A percentile compares a stretch with the other conserved stretches of the same genome.
phyloP scores from a whole-genome alignment of 2,329 filamentous ascomycete genomes.

The Trichoderma sp. region DNA sequence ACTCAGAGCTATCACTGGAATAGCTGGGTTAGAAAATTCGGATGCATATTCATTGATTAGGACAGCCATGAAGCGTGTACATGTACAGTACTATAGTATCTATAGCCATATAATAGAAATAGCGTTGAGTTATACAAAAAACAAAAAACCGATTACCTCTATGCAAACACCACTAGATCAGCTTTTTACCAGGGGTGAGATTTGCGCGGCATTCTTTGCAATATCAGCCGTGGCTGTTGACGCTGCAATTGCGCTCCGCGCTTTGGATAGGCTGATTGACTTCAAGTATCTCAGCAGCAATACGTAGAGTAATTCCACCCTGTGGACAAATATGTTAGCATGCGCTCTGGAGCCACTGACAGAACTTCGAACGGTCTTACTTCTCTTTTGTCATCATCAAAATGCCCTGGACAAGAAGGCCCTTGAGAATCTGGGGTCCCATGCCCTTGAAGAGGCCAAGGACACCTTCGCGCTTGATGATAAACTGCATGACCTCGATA shows the following conservation, averaged over 20 bases:
- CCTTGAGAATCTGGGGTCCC: conserved; percentile 88
- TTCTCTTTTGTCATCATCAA: conserved; percentile 99
- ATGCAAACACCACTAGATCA: not conserved
- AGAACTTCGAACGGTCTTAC: conserved; percentile 44
- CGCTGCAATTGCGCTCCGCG: conserved; percentile 62
- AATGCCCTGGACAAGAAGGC: conserved; percentile 87
- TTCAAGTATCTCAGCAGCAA: conserved; percentile 80
- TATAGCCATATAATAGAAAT: not conserved
- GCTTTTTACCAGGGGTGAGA: conserved; percentile 28
- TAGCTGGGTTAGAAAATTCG: not conserved
- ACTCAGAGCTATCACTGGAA: not conserved
- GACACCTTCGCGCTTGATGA: conserved; percentile 80
- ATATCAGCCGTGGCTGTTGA: conserved; percentile 40
- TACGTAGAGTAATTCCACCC: conserved; percentile 85
- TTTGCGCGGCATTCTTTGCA: conserved; percentile 44
- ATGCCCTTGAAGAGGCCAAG: conserved; percentile 95
- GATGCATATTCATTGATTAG: not conserved
- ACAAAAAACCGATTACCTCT: not conserved
- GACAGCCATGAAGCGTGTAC: not conserved
- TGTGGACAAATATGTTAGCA: conserved; percentile 34
- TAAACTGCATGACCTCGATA: conserved; percentile 90
- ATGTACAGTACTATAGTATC: conserved; percentile 4
- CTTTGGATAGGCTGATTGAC: conserved; percentile 64
- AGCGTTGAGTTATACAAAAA: not conserved
- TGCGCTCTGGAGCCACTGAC: not conserved